phyloP scores from a whole-genome alignment of 805 yeast genomes.

The Lachancea quebecensis region DNA sequence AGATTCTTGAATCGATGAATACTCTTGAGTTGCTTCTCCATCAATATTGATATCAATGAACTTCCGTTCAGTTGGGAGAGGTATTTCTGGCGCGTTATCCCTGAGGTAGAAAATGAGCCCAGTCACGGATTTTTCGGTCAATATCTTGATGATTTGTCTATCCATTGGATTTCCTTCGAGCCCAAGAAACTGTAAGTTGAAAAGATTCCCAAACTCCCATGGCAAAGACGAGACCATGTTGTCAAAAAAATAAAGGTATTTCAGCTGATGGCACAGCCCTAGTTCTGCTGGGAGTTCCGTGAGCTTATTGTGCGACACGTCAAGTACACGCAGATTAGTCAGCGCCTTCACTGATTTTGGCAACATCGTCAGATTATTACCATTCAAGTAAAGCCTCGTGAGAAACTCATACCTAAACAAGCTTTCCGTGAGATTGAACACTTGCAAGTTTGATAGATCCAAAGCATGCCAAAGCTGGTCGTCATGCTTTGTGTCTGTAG shows the following conservation, averaged over 20 bases:
- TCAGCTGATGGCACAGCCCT: slow-evolving; percentile 73
- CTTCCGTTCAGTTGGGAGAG: slow-evolving; percentile 65
- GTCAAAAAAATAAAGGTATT: slow-evolving; percentile 81
- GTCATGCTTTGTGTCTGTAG: slow-evolving; percentile 32
- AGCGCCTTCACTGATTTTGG: slow-evolving; percentile 67
- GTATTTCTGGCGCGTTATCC: slow-evolving; percentile 67
- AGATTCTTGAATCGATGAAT: slow-evolving; percentile 28
- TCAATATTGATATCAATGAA: slow-evolving; percentile 79
- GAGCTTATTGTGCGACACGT: slow-evolving; percentile 72
- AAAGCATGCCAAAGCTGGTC: slow-evolving; percentile 91
- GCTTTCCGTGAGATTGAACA: slow-evolving; percentile 61
- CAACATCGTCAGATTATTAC: slow-evolving; percentile 63
- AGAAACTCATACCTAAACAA: slow-evolving; percentile 77
- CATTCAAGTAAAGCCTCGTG: slow-evolving; percentile 80
- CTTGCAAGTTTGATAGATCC: slow-evolving; percentile 86
- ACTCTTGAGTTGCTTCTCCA: slow-evolving; percentile 45
- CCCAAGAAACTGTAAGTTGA: slow-evolving; percentile 80
- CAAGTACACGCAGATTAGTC: slow-evolving; percentile 71
- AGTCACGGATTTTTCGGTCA: slow-evolving; percentile 78
- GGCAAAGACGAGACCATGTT: slow-evolving; percentile 75
- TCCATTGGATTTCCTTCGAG: slow-evolving; percentile 89
- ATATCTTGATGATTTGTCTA: slow-evolving; percentile 50
- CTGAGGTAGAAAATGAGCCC: slow-evolving; percentile 75
- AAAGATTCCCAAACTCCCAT: slow-evolving; percentile 74
- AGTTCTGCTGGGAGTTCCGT: slow-evolving; percentile 73